Percentiles rank a stretch among this genome's conserved stretches.
Conservation (phyloP, 1,284 basidiomycete species). For the Irpex rosettiformis region DNA sequence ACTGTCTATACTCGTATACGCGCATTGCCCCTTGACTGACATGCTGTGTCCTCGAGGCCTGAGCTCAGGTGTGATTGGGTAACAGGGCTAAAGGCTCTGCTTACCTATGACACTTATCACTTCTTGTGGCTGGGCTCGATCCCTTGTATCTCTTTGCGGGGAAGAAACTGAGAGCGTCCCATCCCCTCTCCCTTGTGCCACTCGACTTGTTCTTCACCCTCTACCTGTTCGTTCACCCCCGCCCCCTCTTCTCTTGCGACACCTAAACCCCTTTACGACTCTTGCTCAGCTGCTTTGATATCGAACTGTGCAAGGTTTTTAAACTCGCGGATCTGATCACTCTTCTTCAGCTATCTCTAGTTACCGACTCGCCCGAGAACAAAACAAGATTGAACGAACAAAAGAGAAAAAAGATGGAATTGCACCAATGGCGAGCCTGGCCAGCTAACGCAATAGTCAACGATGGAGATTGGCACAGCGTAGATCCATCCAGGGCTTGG, state of each 20-base stretch:
- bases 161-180: background rate
- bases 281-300: background rate
- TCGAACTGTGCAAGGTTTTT: background rate
- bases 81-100: background rate
- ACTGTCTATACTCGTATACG: background rate
- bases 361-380: background rate
- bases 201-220: background rate
- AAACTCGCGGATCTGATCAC: background rate
- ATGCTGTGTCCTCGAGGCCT: conserved; percentile 16
- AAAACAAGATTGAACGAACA: background rate
- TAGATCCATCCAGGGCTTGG: conserved; percentile 11
- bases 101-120: background rate
- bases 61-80: background rate
- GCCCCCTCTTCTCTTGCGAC: background rate
- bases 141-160: background rate
- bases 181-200: background rate
- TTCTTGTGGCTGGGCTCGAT: background rate
- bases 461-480: background rate
- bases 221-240: background rate
- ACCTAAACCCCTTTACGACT: background rate
- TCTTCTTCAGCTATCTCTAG: background rate
- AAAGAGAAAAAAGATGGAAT: background rate
- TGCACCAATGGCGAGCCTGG: conserved; percentile 11
- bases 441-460: conserved; percentile 12
- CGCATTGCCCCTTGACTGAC: conserved; percentile 8